A percentile compares a stretch with the other conserved stretches of the same genome.
These are phyloP conservation scores for Penicillium oxalicum DNA, from an alignment of 2,329 filamentous ascomycete genomes.

Conservation along the genomic window DNA sequence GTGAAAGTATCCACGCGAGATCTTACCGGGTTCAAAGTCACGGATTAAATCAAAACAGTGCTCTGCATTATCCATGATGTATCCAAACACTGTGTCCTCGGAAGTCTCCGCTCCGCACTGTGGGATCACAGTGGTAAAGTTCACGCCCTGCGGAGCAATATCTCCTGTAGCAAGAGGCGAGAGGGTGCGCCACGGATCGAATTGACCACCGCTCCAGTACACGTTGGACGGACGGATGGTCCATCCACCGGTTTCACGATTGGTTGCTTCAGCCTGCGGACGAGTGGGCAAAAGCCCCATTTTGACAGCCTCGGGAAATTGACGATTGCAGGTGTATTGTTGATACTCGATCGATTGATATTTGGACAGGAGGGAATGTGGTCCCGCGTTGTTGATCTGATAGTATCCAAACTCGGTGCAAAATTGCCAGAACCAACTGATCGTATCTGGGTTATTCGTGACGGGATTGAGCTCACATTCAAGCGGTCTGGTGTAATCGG, in stretches of 20 bases:
- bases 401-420: constrained; percentile 51
- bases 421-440: constrained; percentile 49
- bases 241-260: constrained; percentile 47
- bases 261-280: constrained; percentile 37
- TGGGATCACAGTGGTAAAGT: constrained; percentile 38
- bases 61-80: constrained; percentile 40
- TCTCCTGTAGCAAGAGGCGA: constrained; percentile 39
- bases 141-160: constrained; percentile 37
- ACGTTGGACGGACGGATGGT: constrained; percentile 47
- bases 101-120: constrained; percentile 37
- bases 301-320: constrained; percentile 42
- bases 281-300: constrained; percentile 38
- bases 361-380: constrained; percentile 43
- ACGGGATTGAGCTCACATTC: constrained; percentile 36
- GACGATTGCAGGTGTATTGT: constrained; percentile 43
- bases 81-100: constrained; percentile 43
- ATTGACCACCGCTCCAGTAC: constrained; percentile 48
- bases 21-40: constrained; percentile 26
- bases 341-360: constrained; percentile 44
- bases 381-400: constrained; percentile 45
- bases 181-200: constrained; percentile 49
- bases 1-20: constrained; percentile 35
- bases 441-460: constrained; percentile 32
- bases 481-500: constrained; percentile 15
- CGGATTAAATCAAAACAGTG: constrained; percentile 47